phyloP scores from a whole-genome alignment of 371 early-diverging fungal species.

The Chytridiales sp. region DNA sequence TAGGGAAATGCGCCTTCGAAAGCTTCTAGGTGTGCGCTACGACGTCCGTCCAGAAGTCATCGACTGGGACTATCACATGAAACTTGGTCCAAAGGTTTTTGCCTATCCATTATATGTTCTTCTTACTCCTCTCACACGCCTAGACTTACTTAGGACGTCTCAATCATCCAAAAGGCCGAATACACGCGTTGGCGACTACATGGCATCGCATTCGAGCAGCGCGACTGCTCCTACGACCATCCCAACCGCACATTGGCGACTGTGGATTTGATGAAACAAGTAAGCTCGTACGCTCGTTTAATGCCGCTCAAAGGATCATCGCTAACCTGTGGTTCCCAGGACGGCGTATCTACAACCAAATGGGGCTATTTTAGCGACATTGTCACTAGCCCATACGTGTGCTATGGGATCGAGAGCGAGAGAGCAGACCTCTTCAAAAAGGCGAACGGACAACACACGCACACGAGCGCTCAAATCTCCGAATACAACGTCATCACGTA shows the following conservation, averaged over 20 bases:
- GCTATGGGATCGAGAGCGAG: constrained; percentile 46
- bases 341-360: constrained; percentile 35
- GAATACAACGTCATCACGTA: constrained; percentile 12
- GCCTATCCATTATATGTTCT: neutral
- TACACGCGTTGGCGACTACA: constrained; percentile 40
- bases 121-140: neutral
- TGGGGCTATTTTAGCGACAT: constrained; percentile 56
- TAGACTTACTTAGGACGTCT: constrained; percentile 4
- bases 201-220: constrained; percentile 43
- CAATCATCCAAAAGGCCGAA: constrained; percentile 39
- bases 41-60: constrained; percentile 48
- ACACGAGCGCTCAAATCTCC: constrained; percentile 10
- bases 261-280: constrained; percentile 36
- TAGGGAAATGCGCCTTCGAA: constrained; percentile 42
- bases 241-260: constrained; percentile 51
- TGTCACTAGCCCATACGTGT: constrained; percentile 46
- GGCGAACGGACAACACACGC: constrained; percentile 34
- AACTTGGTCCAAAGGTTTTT: constrained; percentile 39
- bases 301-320: neutral
- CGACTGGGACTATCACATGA: constrained; percentile 62
- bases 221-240: constrained; percentile 30
- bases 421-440: constrained; percentile 42
- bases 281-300: constrained; percentile 6
- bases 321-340: no score
- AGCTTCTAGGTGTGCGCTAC: constrained; percentile 37